These are phyloP conservation scores for Lipomyces kockii DNA, from an alignment of 805 yeast genomes.

Conservation along the genomic window DNA sequence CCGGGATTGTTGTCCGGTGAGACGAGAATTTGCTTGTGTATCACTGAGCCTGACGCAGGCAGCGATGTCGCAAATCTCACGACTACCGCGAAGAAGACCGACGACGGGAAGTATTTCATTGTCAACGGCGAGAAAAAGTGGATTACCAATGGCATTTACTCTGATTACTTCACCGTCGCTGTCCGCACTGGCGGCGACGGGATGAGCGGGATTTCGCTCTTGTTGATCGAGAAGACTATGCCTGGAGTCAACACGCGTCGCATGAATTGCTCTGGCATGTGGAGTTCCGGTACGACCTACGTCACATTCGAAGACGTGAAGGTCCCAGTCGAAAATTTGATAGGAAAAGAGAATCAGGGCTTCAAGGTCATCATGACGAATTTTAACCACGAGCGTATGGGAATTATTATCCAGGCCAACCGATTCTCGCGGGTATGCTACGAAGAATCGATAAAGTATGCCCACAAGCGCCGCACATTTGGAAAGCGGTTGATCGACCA, in stretches of 20 bases:
- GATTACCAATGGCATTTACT: constrained; percentile 52
- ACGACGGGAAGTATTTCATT: constrained; percentile 49
- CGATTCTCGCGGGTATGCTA: constrained; percentile 48
- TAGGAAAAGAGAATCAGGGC: constrained; percentile 50
- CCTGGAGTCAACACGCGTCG: constrained; percentile 47
- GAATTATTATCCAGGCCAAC: constrained; percentile 49
- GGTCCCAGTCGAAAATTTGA: constrained; percentile 49
- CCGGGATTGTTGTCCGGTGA: constrained; percentile 48
- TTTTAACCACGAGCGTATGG: constrained; percentile 52
- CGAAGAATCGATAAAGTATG: constrained; percentile 49
- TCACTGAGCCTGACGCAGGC: constrained; percentile 54
- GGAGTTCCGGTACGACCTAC: constrained; percentile 50
- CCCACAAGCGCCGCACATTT: constrained; percentile 50
- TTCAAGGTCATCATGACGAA: constrained; percentile 51
- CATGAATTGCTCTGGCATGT: constrained; percentile 50
- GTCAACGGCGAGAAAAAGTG: constrained; percentile 53
- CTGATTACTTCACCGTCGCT: constrained; percentile 52
- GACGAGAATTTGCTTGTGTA: constrained; percentile 49
- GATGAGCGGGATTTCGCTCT: constrained; percentile 48
- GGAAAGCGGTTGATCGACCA: constrained; percentile 50
- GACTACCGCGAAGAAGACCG: constrained; percentile 47
- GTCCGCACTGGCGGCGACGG: constrained; percentile 52
- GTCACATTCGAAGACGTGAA: constrained; percentile 51
- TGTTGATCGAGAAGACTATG: constrained; percentile 48
- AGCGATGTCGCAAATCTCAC: constrained; percentile 51